Conservation (phyloP, 2,329 filamentous ascomycete species). For the Sporothrix dimorphospora region DNA sequence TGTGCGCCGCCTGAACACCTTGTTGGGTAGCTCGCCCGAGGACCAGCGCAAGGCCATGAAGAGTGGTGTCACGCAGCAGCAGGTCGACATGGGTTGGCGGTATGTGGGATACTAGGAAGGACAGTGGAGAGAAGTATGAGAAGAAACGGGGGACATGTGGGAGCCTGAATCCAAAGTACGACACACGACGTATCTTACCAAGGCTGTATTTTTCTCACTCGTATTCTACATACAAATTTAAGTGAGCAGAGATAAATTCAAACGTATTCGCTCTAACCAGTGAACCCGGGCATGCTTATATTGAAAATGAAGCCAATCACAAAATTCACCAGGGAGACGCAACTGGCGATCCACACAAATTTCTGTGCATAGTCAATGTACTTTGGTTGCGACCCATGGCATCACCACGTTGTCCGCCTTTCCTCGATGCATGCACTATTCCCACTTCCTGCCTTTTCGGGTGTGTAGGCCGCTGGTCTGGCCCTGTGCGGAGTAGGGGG, state of each 20-base stretch:
- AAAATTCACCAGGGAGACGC: not conserved
- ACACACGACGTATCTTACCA: no score
- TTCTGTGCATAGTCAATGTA: not conserved
- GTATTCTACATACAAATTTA: no score
- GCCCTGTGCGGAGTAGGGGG: no score
- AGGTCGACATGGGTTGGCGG: conserved; percentile 37
- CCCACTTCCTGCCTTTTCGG: conserved; percentile 3
- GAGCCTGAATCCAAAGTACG: no score
- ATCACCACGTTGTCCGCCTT: not conserved
- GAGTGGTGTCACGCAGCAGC: conserved; percentile 36
- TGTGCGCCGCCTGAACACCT: conserved; percentile 35
- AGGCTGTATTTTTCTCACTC: no score
- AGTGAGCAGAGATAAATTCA: not conserved
- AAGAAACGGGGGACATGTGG: no score
- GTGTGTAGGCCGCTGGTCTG: not conserved
- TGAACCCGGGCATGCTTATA: not conserved
- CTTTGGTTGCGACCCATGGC: not conserved
- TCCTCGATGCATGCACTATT: not conserved
- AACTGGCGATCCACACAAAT: not conserved
- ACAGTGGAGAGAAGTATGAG: no score
- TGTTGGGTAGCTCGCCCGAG: conserved; percentile 33
- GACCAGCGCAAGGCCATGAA: conserved; percentile 35
- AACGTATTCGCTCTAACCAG: not conserved
- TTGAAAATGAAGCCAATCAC: not conserved
- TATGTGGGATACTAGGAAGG: conserved; percentile 29